Base-by-base conservation (phyloP, 1,139 yeast species). In the Torulaspora globosa region DNA sequence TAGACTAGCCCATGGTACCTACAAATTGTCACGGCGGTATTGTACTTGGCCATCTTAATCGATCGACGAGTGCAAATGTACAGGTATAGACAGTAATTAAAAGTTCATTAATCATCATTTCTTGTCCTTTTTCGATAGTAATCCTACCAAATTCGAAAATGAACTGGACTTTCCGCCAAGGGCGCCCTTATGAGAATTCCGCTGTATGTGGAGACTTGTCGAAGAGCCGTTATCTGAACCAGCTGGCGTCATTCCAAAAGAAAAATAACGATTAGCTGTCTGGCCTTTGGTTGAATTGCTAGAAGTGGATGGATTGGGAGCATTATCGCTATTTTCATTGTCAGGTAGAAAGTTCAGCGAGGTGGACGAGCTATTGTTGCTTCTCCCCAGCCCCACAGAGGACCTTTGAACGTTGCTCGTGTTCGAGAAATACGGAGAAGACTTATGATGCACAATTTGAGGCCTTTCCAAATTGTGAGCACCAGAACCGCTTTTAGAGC, bases 191-290 rank as follows among this genome's bases (percentile, higher is more conserved):
- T 52, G 36, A 5, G 46, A 19, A 9, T 34, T 43, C 38, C 52
- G 39, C 37, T 52, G 51, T 19, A 47, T 9, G 19, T 47, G 42
- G 15, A 43, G 42, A 36, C 46, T 41, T 3, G 43, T 46, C 10
- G 47, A 43, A 15, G 53, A 50, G n/a, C 39, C 39, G 23, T 19
- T 39, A 14, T 38, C 37, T 16, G 48, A 46, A 14, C 46, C 50
- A 9, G 53, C 49, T 3, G 62, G 57, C 28, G 63, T 57, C 63
- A 59, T 58, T 38, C 52, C 52, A 32, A 60, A 55, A n/a, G 62
- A 53, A 37, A 53, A 53, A 23, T 57, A 54, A 39, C 55, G 55
- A 18, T 50, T 50, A 12, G 55, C 55, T 3, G 55, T 43, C 34
- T 53, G 54, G 21, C 45, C 49, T 37, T 56, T 51, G 26, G 50